Base-by-base conservation (phyloP, 2,329 filamentous ascomycete species). In the Beauveria scarabaeidicola region DNA sequence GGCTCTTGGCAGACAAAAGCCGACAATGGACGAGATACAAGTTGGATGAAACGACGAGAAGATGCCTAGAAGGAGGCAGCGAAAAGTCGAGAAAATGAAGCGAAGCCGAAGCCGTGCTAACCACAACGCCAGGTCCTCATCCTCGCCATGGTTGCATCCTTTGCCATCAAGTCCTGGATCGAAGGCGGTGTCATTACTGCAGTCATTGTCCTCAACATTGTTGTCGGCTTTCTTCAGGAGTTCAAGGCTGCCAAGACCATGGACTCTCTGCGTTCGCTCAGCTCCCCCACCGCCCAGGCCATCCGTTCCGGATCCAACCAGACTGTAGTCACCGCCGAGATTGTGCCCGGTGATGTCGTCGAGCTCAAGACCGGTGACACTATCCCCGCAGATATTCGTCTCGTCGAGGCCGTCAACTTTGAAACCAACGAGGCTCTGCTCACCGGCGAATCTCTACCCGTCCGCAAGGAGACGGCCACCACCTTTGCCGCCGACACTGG, bases 361-460 rank as follows among this genome's bases (percentile, higher is more conserved):
- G 72, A 77, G 55, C 72, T 79, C 66, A 80, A 75, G 69, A 81
- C 76, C 1, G 83, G 84, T 48, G 82, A 85, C 63, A 83, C 81
- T n/a, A 76, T 86, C 25, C 83, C 83, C 21, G 83, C 83, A 4
- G 84, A 86, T 64, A 69, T 86, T 7, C 76, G 82, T 54, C 67
- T 81, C 2, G 65, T 84, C 41, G 80, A 85, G 63, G 79, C 77
- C 25, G 80, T 87, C 74, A 89, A 89, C 69, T 79, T 86, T 46
- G 84, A 86, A 65, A 87, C 84, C 63, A 86, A 91, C 62, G 84
- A 87, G 68, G 82, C 83, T 1, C 75, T 85, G 21, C 76, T 87
- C 13, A 87, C 84, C 2, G 84, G 84, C 52, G 84, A 87, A 69
- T 85, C 84, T 9, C 73, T 85, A 0, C 83, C 84, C 19, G 80